Conservation (phyloP, 345 rosid genomes). For the Gossypium thurberi region DNA sequence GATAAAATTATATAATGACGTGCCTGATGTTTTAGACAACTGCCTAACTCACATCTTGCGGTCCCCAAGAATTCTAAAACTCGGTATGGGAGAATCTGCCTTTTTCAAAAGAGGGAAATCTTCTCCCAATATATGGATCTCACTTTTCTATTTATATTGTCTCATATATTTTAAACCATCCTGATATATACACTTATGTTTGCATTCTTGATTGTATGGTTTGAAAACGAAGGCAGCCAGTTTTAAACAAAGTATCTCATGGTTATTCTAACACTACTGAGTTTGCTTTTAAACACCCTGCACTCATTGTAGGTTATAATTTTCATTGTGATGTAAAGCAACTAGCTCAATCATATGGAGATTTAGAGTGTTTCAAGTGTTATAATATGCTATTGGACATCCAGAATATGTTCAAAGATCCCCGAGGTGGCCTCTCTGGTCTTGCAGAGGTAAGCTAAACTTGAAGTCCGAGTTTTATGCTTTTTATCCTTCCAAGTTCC, state of each 20-base stretch:
- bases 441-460: slow-evolving; percentile 56
- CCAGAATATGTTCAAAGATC: slow-evolving; percentile 63
- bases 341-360: slow-evolving; percentile 57
- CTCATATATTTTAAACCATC: not conserved
- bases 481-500: slow-evolving; percentile 7
- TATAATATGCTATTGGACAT: slow-evolving; percentile 80
- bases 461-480: not conserved
- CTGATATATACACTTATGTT: not conserved
- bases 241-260: not conserved
- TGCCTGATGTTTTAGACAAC: slow-evolving; percentile 51
- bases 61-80: slow-evolving; percentile 66
- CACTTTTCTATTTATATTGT: not conserved
- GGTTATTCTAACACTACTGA: not conserved
- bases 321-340: slow-evolving; percentile 74
- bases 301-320: slow-evolving; percentile 56
- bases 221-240: not conserved
- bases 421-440: slow-evolving; percentile 76
- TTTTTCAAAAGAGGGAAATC: not conserved
- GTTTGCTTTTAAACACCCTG: not conserved
- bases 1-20: slow-evolving; percentile 66
- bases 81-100: slow-evolving; percentile 49
- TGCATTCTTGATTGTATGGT: not conserved
- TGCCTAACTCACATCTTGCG: slow-evolving; percentile 73
- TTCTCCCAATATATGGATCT: not conserved
- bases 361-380: slow-evolving; percentile 70